Percentiles rank a stretch among this genome's conserved stretches.
These are phyloP conservation scores for Flaveria ramosissima DNA, from an alignment of 129 eudicot genomes.

Conservation along the genomic window DNA sequence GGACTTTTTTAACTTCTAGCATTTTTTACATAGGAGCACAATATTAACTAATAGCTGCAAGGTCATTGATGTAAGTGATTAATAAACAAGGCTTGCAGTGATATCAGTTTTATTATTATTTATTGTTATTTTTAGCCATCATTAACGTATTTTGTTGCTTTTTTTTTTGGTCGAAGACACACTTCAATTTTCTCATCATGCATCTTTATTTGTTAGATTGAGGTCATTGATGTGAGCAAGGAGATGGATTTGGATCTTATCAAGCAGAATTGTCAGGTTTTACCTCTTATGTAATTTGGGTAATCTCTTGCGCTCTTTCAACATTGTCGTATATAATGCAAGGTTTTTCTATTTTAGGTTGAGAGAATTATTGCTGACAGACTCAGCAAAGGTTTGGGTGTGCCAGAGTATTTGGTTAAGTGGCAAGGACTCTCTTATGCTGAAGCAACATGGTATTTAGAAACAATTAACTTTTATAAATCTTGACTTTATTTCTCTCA, in stretches of 20 bases:
- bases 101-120: conserved; percentile 1
- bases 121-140: neutral
- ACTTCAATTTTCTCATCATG: conserved; percentile 6
- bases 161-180: conserved; percentile 3
- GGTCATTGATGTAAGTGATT: neutral
- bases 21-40: conserved; percentile 7
- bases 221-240: conserved; percentile 98
- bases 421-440: conserved; percentile 99
- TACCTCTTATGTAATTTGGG: conserved; percentile 4
- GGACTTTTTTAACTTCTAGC: neutral
- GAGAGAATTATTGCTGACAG: conserved; percentile 96
- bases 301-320: conserved; percentile 11
- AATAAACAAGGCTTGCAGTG: conserved; percentile 5
- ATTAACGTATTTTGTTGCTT: neutral
- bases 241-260: conserved; percentile 98
- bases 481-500: conserved; percentile 6
- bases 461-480: neutral
- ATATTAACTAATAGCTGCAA: neutral
- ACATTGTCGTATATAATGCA: conserved; percentile 9
- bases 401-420: conserved; percentile 91
- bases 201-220: conserved; percentile 54
- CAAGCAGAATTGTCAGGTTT: conserved; percentile 94
- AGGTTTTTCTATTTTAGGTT: conserved; percentile 50
- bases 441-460: conserved; percentile 92
- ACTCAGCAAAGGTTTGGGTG: conserved; percentile 58